Evolutionary conservation across 805 yeast genomes (phyloP).

Genomic region (Ogataea pilisensis): DNA sequence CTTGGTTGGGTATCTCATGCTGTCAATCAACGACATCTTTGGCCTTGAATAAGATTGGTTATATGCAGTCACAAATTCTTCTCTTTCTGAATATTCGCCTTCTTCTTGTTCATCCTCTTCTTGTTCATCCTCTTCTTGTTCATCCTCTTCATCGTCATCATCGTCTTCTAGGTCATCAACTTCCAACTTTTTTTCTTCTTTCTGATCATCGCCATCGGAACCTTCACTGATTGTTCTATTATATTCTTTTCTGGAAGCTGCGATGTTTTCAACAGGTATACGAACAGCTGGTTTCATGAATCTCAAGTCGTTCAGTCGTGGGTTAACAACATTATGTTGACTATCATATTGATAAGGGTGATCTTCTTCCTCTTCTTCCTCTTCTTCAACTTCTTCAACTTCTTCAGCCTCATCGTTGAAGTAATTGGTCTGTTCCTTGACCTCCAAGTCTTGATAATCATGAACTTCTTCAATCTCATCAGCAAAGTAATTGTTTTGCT

Average conservation of each 20-base stretch:
- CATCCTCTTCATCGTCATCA: constrained; percentile 1
- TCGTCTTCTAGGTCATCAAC: too few relatives aligned
- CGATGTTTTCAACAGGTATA: background rate
- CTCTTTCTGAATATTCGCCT: background rate
- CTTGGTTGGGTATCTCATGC: background rate
- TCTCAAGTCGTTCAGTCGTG: background rate
- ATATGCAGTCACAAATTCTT: background rate
- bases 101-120: constrained; percentile 4
- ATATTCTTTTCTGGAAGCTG: background rate
- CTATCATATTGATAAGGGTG: background rate
- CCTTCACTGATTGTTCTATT: background rate
- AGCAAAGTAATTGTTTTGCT: background rate
- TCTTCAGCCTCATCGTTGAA: constrained; percentile 3
- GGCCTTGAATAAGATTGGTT: background rate
- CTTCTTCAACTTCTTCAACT: constrained; percentile 7
- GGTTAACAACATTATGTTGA: background rate
- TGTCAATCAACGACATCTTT: background rate
- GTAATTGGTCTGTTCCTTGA: too few relatives aligned
- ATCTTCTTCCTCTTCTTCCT: constrained; percentile 1
- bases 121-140: constrained; percentile 7
- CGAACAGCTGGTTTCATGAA: background rate
- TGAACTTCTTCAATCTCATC: background rate
- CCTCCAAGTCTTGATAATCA: constrained; percentile 3
- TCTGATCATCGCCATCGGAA: too few relatives aligned
- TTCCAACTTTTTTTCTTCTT: too few relatives aligned